Evolutionary conservation across 177 flowering plant genomes (phyloP), one percentile per base, ranked within the genome.

Genomic region (Tripterygium wilfordii): DNA sequence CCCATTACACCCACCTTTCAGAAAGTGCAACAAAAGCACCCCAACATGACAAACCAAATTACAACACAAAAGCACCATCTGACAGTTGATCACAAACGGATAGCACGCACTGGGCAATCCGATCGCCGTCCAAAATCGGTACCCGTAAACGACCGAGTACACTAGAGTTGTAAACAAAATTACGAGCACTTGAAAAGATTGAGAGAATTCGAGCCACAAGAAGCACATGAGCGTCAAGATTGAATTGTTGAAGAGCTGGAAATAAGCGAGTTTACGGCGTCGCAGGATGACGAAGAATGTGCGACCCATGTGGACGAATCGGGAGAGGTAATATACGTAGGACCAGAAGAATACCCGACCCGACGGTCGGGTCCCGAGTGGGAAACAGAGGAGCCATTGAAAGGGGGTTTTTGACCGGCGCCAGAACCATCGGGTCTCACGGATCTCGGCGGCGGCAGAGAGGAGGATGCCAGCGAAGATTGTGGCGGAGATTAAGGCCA

Each of bases 331-430:
- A 69, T 72, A 91, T 1, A 67, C 33, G 63, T 91, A 85, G 0
- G 98, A 88, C 98, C 98, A 91, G 79, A 91, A 91, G 80, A 91
- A 91, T 45, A 88, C 95, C 5, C 95, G 76, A 1, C 98, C 98
- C 9, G 88, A 71, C 0, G 98, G 89, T 1, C 95, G 84, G 5
- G 98, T 91, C 0, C 98, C 98, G 5, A 82, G 63, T 0, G 98
- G 98, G 66, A 91, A 91, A 52, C 98, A 91, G 51, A 91, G 76
- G 59, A 83, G 79, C 98, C 98, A 91, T 26, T 85, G 88, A 42
- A 88, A 48, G 0, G 96, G 88, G 48, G 92, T 79, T 30, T 63
- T 78, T 32, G 74, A 42, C 7, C 89, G 68, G 3, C 76, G 69
- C 88, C 89, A 86, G 45, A 83, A 61, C 98, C 98, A 91, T 3